Evolutionary conservation across 768 basidiomycete species (phyloP).

Genomic region (Dioszegia aurantiaca): DNA sequence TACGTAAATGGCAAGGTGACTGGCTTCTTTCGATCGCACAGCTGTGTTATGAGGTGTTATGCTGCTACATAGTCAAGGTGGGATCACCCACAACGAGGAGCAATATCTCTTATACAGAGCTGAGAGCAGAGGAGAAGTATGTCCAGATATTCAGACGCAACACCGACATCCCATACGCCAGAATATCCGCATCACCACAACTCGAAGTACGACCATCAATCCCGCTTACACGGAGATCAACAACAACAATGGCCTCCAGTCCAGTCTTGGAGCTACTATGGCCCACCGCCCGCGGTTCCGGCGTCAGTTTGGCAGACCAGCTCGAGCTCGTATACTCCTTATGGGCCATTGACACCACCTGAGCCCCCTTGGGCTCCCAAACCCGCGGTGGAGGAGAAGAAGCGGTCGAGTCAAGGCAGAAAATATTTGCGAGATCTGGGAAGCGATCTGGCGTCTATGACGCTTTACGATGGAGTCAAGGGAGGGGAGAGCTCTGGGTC

Average conservation of each 20-base stretch:
- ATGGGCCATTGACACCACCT: background rate
- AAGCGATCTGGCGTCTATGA: conserved; percentile 8
- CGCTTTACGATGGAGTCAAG: conserved; percentile 5
- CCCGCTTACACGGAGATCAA: background rate
- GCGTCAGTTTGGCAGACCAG: background rate
- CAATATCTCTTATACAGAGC: too few species aligned
- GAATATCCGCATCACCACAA: background rate
- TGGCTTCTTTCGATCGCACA: too few species aligned
- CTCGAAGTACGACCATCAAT: background rate
- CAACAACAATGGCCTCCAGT: conserved; percentile 3
- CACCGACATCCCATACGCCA: background rate
- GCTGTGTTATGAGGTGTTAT: too few species aligned
- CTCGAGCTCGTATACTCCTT: background rate
- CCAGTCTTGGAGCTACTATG: conserved; percentile 12
- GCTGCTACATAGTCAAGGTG: too few species aligned
- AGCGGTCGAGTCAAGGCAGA: conserved; percentile 7
- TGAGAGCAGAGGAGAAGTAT: background rate
- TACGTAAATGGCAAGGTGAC: background rate
- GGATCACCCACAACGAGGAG: too few species aligned
- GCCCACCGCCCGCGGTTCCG: conserved; percentile 10
- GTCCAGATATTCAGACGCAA: conserved; percentile 5
- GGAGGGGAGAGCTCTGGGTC: background rate
- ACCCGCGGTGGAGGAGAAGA: background rate
- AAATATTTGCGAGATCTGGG: conserved; percentile 13
- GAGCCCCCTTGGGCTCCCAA: background rate